These are phyloP conservation scores for Talaromyces trachyspermus DNA, from an alignment of 495 filamentous ascomycete species.

Conservation along the genomic window DNA sequence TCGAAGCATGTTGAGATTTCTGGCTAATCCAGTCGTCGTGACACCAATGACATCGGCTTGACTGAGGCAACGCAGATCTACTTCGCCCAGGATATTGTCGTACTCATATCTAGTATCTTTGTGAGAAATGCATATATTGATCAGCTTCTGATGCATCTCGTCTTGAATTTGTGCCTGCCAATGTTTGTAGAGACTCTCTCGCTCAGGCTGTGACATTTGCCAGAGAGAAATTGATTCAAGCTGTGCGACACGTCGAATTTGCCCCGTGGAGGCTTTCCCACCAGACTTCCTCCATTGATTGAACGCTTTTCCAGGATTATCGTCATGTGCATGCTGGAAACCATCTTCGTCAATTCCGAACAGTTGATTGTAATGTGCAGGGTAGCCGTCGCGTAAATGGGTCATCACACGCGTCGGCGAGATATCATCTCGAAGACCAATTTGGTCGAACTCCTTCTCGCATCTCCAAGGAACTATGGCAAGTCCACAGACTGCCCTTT, in stretches of 20 bases:
- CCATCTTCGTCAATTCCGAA: constrained; percentile 23
- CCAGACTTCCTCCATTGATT: constrained; percentile 21
- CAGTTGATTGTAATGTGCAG: constrained; percentile 17
- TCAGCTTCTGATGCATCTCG: background rate
- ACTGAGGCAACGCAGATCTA: constrained; percentile 27
- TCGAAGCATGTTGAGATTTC: constrained; percentile 54
- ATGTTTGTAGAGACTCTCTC: constrained; percentile 19
- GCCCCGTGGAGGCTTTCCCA: constrained; percentile 6
- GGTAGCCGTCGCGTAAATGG: constrained; percentile 12
- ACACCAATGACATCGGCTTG: constrained; percentile 58
- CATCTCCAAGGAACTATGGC: background rate
- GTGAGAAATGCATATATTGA: constrained; percentile 16
- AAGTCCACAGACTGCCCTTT: constrained; percentile 11
- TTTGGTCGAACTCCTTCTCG: background rate
- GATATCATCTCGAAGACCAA: background rate
- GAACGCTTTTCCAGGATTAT: constrained; percentile 16
- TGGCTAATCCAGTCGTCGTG: constrained; percentile 68
- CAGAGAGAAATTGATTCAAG: constrained; percentile 14
- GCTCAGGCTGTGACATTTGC: constrained; percentile 19
- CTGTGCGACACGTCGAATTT: constrained; percentile 7
- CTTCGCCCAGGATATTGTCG: constrained; percentile 24
- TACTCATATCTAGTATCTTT: constrained; percentile 19
- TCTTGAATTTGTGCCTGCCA: constrained; percentile 38
- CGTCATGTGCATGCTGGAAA: constrained; percentile 22
- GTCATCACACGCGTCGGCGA: constrained; percentile 7